Evolutionary conservation across 805 yeast species (phyloP), one percentile per base, ranked within the genome.

Genomic region (Kodamaea lidongshanica): DNA sequence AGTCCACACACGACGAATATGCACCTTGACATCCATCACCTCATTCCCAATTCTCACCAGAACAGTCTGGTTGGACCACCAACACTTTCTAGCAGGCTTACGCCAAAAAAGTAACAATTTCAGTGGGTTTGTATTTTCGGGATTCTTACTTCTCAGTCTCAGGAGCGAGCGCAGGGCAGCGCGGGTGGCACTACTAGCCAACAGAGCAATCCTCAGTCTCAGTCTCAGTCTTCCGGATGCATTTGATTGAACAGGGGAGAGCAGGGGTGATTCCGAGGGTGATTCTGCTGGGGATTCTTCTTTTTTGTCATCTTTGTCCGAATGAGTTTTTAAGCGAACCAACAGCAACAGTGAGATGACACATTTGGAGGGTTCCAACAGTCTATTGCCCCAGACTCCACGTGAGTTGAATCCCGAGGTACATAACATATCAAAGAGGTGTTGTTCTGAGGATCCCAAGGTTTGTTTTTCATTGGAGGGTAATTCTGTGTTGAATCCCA

Each of bases 71-170:
- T 77, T 74, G 5, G 84, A 70, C 98, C 98, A 92, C 98, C 98
- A 92, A 61, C 98, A 92, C 52, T 92, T 92, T 50, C 97, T 72
- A 2, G 98, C 98, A 1, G 98, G 98, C 52, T 92, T 92, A 40
- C 95, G 72, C 97, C 98, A 92, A 51, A 92, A 92, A 30, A 92
- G 61, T 20, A 92, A 65, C 30, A 92, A 67, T 54, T 92, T 92
- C 4, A 64, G 58, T 26, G 60, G 64, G 42, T 53, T 61, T 14
- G 43, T 56, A 50, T 66, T 74, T 40, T 37, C 58, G 50, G 35
- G 56, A 20, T 23, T n/a, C 45, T 42, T 58, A 42, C 39, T 47
- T 49, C 49, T 56, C 8, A 75, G 65, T 37, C 74, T 61, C 4
- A 80, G 73, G 19, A 74, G 62, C 1, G 85, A 77, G 31, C 78